phyloP scores from a whole-genome alignment of 805 yeast genomes.

The Starmerella bacillaris region DNA sequence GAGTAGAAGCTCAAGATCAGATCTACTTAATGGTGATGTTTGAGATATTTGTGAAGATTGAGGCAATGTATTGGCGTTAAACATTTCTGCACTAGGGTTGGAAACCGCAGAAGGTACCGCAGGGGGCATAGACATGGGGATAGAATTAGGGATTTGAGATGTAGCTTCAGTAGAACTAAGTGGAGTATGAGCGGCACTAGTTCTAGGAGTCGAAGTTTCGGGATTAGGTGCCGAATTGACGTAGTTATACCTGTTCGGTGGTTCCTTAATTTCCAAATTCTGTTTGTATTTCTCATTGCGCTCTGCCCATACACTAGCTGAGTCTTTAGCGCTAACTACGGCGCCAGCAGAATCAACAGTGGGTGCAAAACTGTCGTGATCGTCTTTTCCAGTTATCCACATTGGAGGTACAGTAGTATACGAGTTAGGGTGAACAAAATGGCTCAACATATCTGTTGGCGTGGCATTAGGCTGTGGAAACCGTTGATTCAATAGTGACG shows the following conservation, averaged over 20 bases:
- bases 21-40: background rate
- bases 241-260: no score
- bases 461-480: conserved; percentile 34
- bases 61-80: no score
- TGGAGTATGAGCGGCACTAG: no score
- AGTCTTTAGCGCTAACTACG: conserved; percentile 12
- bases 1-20: conserved; percentile 23
- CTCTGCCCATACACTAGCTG: conserved; percentile 13
- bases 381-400: conserved; percentile 39
- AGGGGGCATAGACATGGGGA: no score
- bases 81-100: no score
- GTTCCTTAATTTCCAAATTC: no score
- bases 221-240: background rate
- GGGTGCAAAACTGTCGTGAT: conserved; percentile 46
- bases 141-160: no score
- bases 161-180: no score
- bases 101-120: no score
- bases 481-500: conserved; percentile 30
- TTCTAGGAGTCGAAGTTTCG: background rate
- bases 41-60: no score
- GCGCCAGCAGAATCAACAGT: conserved; percentile 40
- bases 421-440: conserved; percentile 23
- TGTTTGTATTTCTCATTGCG: no score
- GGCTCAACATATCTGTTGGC: conserved; percentile 34
- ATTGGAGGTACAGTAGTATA: conserved; percentile 40